Evolutionary conservation across 106 monocot genomes (phyloP), one percentile per base, ranked within the genome.

Genomic region (Acorus calamus): DNA sequence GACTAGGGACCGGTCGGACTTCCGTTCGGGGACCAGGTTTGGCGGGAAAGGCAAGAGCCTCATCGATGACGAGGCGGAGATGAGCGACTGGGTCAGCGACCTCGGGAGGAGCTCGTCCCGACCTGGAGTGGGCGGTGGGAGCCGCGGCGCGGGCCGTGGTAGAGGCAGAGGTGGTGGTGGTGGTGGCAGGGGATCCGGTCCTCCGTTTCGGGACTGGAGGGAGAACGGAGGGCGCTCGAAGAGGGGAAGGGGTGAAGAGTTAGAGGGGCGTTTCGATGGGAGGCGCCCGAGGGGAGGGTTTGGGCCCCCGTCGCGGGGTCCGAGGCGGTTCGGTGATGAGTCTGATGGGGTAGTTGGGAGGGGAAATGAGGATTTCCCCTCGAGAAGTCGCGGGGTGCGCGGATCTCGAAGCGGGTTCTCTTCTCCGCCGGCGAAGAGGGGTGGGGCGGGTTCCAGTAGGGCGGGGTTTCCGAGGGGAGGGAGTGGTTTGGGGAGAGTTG

Each of bases 51-150:
- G 49, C 49, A 89, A 79, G 81, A 82, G 86, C 77, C 65, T 94
- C 42, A 70, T 90, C 50, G 90, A 94, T 2, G 94, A 94, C 62
- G 94, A 94, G 62, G 87, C 79, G 5, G 94, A 94, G 77, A 89
- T 94, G 56, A 90, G 87, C 58, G 87, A 87, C 54, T 89, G 89
- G 89, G 53, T 89, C 41, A 72, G 83, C 54, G 88, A 86, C 13
- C 59, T 93, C 7, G 80, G 81, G 74, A 72, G 66, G 3, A 80
- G 78, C 13, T 74, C 78, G 0, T 53, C 76, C 49, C 53, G 48
- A 42, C 58, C 41, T 11, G 49, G 13, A n/a, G 12, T 6, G 61
- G 45, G 28, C 28, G 1, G 28, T 0, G 28, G 28, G 28, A 28
- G 28, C 28, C 28, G 28, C 28, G 28, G 28, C 28, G 28, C 28